Percentiles rank a stretch among this genome's conserved stretches.
phyloP scores from a whole-genome alignment of 192 early-diverging fungal species.

The Phycomyces blakesleeanus region DNA sequence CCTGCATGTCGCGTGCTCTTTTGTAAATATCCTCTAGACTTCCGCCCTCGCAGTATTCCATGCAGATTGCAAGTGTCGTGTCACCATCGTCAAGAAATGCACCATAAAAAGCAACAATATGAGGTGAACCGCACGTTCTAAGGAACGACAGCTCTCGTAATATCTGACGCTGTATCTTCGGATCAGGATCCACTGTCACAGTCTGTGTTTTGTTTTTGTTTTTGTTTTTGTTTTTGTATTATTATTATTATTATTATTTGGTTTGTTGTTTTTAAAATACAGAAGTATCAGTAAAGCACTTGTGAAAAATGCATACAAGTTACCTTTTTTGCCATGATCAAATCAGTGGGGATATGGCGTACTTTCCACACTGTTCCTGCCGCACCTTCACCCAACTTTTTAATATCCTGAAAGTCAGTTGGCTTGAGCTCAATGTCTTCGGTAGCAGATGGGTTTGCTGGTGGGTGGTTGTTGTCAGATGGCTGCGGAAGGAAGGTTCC shows the following conservation, averaged over 20 bases:
- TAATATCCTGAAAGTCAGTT: slow-evolving; percentile 71
- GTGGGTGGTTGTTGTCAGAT: not conserved
- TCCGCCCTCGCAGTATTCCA: slow-evolving; percentile 95
- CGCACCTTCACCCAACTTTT: slow-evolving; percentile 87
- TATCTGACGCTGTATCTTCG: slow-evolving; percentile 75
- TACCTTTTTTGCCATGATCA: slow-evolving; percentile 93
- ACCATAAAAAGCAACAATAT: slow-evolving; percentile 93
- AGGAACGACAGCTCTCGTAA: slow-evolving; percentile 87
- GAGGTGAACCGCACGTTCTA: slow-evolving; percentile 81
- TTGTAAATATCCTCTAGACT: slow-evolving; percentile 91
- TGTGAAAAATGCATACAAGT: not conserved
- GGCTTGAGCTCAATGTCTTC: slow-evolving; percentile 33
- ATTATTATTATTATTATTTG: too few relatives aligned
- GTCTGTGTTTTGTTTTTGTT: slow-evolving; percentile 29
- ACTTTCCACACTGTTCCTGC: slow-evolving; percentile 92
- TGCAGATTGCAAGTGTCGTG: slow-evolving; percentile 82
- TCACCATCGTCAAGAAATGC: slow-evolving; percentile 80
- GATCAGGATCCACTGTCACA: slow-evolving; percentile 60
- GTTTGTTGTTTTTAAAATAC: too few relatives aligned
- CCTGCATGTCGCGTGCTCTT: slow-evolving; percentile 56
- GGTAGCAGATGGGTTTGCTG: not conserved
- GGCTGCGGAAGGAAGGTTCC: not conserved
- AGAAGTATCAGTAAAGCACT: too few relatives aligned
- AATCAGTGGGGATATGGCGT: slow-evolving; percentile 60
- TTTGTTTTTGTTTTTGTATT: too few relatives aligned